Evolutionary conservation across 495 filamentous ascomycete genomes (phyloP), one percentile per base, ranked within the genome.

Genomic region (Penicillium parvum): DNA sequence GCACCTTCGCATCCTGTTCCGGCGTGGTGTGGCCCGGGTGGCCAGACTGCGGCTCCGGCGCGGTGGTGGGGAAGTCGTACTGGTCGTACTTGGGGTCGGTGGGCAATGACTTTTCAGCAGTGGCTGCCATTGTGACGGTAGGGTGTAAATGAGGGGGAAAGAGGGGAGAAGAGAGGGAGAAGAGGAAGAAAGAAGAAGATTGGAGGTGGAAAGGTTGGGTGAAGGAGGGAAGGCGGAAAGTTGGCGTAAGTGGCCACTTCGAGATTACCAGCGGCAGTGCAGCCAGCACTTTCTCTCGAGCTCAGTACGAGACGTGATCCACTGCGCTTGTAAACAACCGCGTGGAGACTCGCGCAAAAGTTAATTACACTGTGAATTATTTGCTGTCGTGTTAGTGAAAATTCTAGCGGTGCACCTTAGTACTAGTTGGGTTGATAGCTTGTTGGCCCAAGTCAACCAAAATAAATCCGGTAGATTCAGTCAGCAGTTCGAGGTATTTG

Each of bases 41-140:
- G 32, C 92, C 92, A 49, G 70, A 67, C 53, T 83, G 77, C 8
- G 73, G 55, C 33, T 76, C 74, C 27, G 87, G 81, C 30, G 83
- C 79, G 17, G 76, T 89, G 38, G 82, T 90, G 37, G 92, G 92
- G 70, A 74, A 97, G 61, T 96, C 91, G 71, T 95, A 96, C 71
- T 91, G 67, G 68, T 98, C 91, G 74, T 96, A 96, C 68, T 95
- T 96, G 53, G 87, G 74, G 64, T 95, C 85, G 40, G 81, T 72
- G 60, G 82, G 68, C 64, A 86, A 37, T 50, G 64, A 50, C 18
- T 53, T 42, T 34, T 65, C 58, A 28, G 55, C 41, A 32, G 68
- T 29, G 19, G 61, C 58, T 21, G 68, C 64, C 69, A 76, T 76
- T 46, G 46, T 69, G 53, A 54, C 43, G 25, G 34, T 40, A 27